Evolutionary conservation across 2,329 filamentous ascomycete species (phyloP).

Genomic region (Exutisphaerella laricina): DNA sequence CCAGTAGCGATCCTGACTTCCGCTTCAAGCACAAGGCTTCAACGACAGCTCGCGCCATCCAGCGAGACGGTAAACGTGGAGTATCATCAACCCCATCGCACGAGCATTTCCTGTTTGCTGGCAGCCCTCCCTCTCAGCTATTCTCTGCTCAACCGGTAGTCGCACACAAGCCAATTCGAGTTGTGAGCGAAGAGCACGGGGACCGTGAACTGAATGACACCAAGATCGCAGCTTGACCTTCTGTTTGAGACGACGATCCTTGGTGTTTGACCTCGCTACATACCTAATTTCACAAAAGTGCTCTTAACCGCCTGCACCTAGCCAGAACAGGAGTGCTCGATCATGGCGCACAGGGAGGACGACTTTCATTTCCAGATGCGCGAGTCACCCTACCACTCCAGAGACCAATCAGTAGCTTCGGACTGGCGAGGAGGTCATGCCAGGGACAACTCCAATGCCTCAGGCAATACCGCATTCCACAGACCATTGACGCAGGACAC

Average conservation of each 20-base stretch:
- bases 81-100: not conserved
- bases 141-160: not conserved
- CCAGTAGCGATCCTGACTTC: not conserved
- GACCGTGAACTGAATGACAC: not conserved
- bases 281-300: not conserved
- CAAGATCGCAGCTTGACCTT: not conserved
- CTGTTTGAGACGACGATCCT: not conserved
- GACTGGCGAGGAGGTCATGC: slow-evolving; percentile 17
- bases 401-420: slow-evolving; percentile 17
- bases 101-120: not conserved
- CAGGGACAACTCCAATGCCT: slow-evolving; percentile 3
- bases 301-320: slow-evolving; percentile 2
- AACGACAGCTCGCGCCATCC: not conserved
- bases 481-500: slow-evolving; percentile 14
- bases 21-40: too few relatives aligned
- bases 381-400: slow-evolving; percentile 19
- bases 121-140: not conserved
- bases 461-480: slow-evolving; percentile 6
- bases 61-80: not conserved
- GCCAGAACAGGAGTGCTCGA: not conserved
- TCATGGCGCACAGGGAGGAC: slow-evolving; percentile 17
- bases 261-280: slow-evolving; percentile 1
- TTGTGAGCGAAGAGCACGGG: not conserved
- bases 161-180: not conserved
- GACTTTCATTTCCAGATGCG: slow-evolving; percentile 18